Conservation (phyloP, 768 basidiomycete genomes). For the Naganishia vaughanmartiniae region DNA sequence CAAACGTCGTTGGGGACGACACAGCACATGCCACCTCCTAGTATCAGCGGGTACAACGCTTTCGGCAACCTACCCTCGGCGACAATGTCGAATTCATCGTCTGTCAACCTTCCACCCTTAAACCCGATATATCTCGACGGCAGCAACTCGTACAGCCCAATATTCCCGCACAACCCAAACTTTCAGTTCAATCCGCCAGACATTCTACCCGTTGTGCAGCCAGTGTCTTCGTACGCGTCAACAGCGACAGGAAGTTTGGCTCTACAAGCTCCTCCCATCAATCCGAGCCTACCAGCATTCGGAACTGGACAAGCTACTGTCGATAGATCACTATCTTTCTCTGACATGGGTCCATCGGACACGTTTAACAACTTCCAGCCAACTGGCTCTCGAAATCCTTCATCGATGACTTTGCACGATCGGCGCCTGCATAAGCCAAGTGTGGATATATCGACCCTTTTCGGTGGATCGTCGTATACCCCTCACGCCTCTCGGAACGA, state of each 20-base stretch:
- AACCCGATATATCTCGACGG: not conserved
- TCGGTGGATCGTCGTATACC: not conserved
- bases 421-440: not conserved
- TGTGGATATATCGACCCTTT: slow-evolving; percentile 17
- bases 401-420: not conserved
- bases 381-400: not conserved
- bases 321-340: not conserved
- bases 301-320: not conserved
- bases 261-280: not conserved
- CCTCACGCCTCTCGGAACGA: not conserved
- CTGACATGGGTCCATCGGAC: not conserved
- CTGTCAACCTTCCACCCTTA: not conserved
- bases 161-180: not conserved
- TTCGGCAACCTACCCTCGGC: not conserved
- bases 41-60: not conserved
- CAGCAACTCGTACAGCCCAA: not conserved
- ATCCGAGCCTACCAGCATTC: not conserved
- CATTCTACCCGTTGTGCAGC: not conserved
- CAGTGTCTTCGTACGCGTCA: not conserved
- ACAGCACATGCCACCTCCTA: not conserved
- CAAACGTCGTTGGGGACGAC: not conserved
- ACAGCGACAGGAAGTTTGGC: not conserved
- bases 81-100: not conserved
- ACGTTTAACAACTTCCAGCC: not conserved
- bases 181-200: not conserved